phyloP scores from a whole-genome alignment of 495 filamentous ascomycete species.

The Tuber melanosporum region DNA sequence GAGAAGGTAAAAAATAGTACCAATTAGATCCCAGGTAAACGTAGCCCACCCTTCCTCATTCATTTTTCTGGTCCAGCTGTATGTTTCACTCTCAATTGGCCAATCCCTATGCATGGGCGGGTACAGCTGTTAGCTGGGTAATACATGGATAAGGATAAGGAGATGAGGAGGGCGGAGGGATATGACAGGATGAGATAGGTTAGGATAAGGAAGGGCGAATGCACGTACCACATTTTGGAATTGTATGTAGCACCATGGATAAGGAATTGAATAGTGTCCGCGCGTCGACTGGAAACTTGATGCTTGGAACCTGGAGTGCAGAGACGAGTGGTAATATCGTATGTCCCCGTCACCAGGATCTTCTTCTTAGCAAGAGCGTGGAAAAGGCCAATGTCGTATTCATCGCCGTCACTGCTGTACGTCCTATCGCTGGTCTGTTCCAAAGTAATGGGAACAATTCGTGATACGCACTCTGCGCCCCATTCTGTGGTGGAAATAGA shows the following conservation, averaged over 20 bases:
- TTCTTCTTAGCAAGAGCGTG: constrained; percentile 13
- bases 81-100: constrained; percentile 29
- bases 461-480: constrained; percentile 17
- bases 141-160: constrained; percentile 7
- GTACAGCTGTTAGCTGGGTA: neutral
- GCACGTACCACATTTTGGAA: constrained; percentile 28
- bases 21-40: constrained; percentile 24
- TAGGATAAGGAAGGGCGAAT: constrained; percentile 1
- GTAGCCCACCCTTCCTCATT: constrained; percentile 36
- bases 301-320: neutral
- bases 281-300: constrained; percentile 10
- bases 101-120: constrained; percentile 8
- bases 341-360: constrained; percentile 13
- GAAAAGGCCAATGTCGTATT: constrained; percentile 13
- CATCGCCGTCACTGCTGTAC: neutral
- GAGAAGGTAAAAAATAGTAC: neutral
- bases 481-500: neutral
- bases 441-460: constrained; percentile 6
- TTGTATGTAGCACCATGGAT: constrained; percentile 29
- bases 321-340: constrained; percentile 12
- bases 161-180: neutral
- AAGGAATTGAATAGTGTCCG: constrained; percentile 33
- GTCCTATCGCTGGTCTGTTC: constrained; percentile 17
- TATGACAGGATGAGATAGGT: neutral
- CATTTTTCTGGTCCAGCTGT: constrained; percentile 31